Evolutionary conservation across 2,329 filamentous ascomycete genomes (phyloP).

Genomic region (Penicillium capsulatum): DNA sequence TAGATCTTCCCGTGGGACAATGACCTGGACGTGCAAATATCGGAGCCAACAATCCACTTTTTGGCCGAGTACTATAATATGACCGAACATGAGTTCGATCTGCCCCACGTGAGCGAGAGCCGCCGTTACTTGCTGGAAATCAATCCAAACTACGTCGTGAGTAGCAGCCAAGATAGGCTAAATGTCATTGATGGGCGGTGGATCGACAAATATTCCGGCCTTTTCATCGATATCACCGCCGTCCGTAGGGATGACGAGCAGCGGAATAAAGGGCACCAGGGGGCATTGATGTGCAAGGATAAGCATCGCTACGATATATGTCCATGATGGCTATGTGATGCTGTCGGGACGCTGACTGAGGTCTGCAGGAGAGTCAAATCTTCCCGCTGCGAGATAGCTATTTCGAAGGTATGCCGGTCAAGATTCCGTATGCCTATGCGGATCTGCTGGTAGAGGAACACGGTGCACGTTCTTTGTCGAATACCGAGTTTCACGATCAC

Average conservation of each 20-base stretch:
- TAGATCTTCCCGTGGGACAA: conserved; percentile 59
- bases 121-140: conserved; percentile 55
- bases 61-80: conserved; percentile 59
- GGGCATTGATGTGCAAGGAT: conserved; percentile 55
- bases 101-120: conserved; percentile 33
- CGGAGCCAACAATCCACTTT: conserved; percentile 52
- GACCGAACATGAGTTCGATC: conserved; percentile 52
- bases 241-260: conserved; percentile 47
- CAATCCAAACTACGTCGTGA: conserved; percentile 53
- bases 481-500: conserved; percentile 44
- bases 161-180: conserved; percentile 43
- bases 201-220: conserved; percentile 56
- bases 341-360: not conserved
- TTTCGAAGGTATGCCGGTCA: conserved; percentile 53
- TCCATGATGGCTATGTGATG: not conserved
- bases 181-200: conserved; percentile 60
- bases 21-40: conserved; percentile 58
- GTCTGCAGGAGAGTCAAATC: conserved; percentile 46
- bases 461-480: conserved; percentile 46
- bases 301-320: conserved; percentile 49
- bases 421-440: conserved; percentile 55
- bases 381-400: conserved; percentile 54
- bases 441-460: conserved; percentile 55
- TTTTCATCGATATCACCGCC: conserved; percentile 61
- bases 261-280: conserved; percentile 36